A percentile compares a stretch with the other conserved stretches of the same genome.
These are phyloP conservation scores for Botrytis fabae DNA, from an alignment of 2,329 filamentous ascomycete species.

Conservation along the genomic window DNA sequence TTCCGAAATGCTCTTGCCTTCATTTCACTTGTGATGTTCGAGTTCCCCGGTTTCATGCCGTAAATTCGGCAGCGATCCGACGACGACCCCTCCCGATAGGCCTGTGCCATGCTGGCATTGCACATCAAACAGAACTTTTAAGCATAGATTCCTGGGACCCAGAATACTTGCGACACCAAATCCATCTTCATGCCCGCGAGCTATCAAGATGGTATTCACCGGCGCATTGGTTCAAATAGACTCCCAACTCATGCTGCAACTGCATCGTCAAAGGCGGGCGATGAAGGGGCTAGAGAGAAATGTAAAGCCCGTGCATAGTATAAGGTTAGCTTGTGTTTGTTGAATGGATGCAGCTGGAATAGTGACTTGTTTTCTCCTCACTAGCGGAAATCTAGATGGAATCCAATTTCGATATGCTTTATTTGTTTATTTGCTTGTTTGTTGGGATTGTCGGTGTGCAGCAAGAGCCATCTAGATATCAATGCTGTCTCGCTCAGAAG, in stretches of 20 bases:
- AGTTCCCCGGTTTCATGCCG: background rate
- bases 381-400: background rate
- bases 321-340: background rate
- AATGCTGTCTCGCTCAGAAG: background rate
- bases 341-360: background rate
- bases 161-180: background rate
- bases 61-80: background rate
- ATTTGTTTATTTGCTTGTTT: background rate
- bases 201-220: background rate
- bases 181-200: background rate
- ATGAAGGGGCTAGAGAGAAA: background rate
- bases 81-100: background rate
- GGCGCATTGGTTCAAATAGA: background rate
- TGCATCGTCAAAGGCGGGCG: background rate
- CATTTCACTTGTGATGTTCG: background rate
- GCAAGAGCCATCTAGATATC: background rate
- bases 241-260: background rate
- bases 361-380: background rate
- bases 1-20: background rate
- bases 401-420: background rate
- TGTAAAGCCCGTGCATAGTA: background rate
- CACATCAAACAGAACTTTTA: background rate
- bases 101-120: background rate
- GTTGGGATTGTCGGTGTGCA: background rate
- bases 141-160: background rate